A percentile compares a stretch with the other conserved stretches of the same genome.
phyloP scores from a whole-genome alignment of 257 asterid species.

The Marsdenia floribunda region DNA sequence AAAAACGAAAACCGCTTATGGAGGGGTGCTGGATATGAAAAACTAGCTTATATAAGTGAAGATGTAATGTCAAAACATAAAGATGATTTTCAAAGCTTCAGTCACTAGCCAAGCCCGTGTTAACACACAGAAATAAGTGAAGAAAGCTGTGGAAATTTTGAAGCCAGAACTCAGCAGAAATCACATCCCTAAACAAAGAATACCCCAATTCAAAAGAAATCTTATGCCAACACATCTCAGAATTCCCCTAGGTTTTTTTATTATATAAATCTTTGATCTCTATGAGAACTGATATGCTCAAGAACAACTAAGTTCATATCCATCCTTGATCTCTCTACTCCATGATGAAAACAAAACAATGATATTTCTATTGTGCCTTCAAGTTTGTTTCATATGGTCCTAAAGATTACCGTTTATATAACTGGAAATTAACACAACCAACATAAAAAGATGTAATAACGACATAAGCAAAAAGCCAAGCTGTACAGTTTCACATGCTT shows the following conservation, averaged over 20 bases:
- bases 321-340: not conserved
- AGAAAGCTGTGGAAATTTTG: slow-evolving; percentile 12
- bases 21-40: slow-evolving; percentile 2
- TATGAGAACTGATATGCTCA: not conserved
- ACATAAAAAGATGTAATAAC: not conserved
- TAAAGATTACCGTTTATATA: not conserved
- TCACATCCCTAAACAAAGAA: slow-evolving; percentile 26
- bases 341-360: not conserved
- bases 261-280: not conserved
- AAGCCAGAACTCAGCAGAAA: slow-evolving; percentile 16
- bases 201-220: slow-evolving; percentile 7
- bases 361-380: not conserved
- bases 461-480: not conserved
- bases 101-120: not conserved
- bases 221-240: not conserved
- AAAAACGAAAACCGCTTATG: slow-evolving; percentile 9
- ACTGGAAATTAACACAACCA: not conserved
- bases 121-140: not conserved
- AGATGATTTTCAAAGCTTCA: not conserved
- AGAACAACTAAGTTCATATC: not conserved
- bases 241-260: not conserved
- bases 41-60: not conserved
- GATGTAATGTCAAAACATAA: slow-evolving; percentile 8
- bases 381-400: not conserved
- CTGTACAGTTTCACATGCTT: not conserved